Conservation (phyloP, 306 rosid species). For the Trichosanthes cucumerina region DNA sequence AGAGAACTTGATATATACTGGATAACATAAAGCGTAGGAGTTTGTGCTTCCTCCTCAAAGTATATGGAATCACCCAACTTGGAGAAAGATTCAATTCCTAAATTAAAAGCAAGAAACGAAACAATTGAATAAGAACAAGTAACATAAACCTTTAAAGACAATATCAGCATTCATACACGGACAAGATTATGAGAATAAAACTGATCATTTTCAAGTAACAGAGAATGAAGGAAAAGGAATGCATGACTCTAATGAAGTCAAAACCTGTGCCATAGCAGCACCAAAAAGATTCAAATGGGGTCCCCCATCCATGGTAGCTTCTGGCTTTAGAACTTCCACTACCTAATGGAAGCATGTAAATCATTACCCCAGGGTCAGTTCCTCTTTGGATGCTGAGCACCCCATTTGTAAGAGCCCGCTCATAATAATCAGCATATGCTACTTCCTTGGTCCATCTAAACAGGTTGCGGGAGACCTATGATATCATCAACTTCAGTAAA, state of each 20-base stretch:
- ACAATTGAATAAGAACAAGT: neutral
- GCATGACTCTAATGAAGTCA: neutral
- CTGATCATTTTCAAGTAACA: neutral
- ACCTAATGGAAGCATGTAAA: conserved; percentile 78
- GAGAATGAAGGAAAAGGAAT: neutral
- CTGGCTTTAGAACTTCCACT: conserved; percentile 60
- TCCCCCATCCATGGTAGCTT: conserved; percentile 62
- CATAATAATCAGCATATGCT: conserved; percentile 79
- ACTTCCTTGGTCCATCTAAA: conserved; percentile 84
- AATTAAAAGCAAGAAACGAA: conserved; percentile 8
- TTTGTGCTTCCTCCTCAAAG: conserved; percentile 55
- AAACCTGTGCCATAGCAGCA: conserved; percentile 95
- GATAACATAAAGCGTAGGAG: conserved; percentile 53
- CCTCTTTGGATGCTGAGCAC: conserved; percentile 85
- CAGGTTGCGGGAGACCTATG: conserved; percentile 72
- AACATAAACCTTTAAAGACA: neutral
- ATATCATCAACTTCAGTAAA: conserved; percentile 6
- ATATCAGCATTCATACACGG: neutral
- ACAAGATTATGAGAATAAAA: neutral
- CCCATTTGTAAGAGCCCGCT: conserved; percentile 83
- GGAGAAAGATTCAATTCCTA: conserved; percentile 79
- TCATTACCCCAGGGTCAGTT: conserved; percentile 87
- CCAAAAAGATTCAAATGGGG: conserved; percentile 50
- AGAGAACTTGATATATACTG: conserved; percentile 77
- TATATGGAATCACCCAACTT: conserved; percentile 89